Base-by-base conservation (phyloP, 306 rosid species). In the Crataegus laevigata region DNA sequence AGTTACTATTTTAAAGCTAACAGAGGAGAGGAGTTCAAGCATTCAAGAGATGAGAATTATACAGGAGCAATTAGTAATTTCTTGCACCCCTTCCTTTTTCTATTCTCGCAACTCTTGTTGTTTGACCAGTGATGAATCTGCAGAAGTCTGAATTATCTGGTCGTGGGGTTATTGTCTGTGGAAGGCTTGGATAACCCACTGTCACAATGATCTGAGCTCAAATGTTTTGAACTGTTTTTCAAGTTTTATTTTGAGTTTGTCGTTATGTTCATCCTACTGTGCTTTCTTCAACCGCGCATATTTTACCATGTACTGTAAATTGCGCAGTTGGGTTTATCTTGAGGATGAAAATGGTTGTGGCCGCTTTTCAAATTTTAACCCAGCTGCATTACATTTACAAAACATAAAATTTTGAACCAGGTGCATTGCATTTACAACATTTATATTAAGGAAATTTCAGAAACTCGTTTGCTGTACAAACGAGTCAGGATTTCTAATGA, bases 11-110 rank as follows among this genome's bases (percentile, higher is more conserved):
- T 87, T 83, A 14, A 85, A 78, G 82, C 84, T 92, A 75, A 85
- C 86, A 29, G 89, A 87, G 84, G 91, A 88, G 85, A 84, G 93
- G 82, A 84, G 85, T 81, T 80, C 73, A 77, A 84, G 87, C 88
- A 83, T 75, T 77, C 85, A 79, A 72, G 96, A 85, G 75, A 70
- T 82, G n/a, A 84, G 71, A 82, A 29, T 71, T 62, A 78, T 90
- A 72, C 84, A 81, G 71, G 83, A 87, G 68, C 87, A 85, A 81
- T 62, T 88, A 66, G 97, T 92, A 84, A 42, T 88, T 66, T 79
- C 72, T 66, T 55, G 30, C 58, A 71, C 45, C 45, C 64, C 52
- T 18, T 72, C 47, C 68, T 54, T 43, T 50, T 55, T 64, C 43
- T 11, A 72, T 34, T 43, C 55, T 66, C 6, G 68, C 75, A 58